phyloP scores from a whole-genome alignment of 2,329 filamentous ascomycete species.

The Penicillium sp. region DNA sequence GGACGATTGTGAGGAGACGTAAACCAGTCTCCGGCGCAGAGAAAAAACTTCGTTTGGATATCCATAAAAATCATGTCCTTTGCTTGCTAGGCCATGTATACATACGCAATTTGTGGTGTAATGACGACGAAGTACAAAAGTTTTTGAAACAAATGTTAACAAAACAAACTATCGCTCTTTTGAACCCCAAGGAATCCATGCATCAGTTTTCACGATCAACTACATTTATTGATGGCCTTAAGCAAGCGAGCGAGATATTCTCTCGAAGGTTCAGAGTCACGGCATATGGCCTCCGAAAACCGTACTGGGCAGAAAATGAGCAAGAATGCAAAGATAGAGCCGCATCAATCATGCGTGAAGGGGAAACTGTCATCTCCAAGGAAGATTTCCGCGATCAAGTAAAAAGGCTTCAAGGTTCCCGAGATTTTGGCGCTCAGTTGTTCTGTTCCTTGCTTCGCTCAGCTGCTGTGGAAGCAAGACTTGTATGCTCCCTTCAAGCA shows the following conservation, averaged over 20 bases:
- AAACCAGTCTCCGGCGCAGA: constrained; percentile 56
- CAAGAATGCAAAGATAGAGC: constrained; percentile 57
- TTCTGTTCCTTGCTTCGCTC: constrained; percentile 83
- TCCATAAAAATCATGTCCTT: constrained; percentile 84
- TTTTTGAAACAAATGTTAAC: constrained; percentile 62
- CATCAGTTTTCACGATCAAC: constrained; percentile 73
- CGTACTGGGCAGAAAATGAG: constrained; percentile 70
- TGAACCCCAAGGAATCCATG: constrained; percentile 65
- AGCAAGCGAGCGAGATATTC: constrained; percentile 65
- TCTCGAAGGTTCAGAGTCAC: constrained; percentile 66
- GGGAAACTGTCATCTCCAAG: constrained; percentile 65
- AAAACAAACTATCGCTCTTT: constrained; percentile 60
- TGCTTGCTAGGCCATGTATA: constrained; percentile 76
- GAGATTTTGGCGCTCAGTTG: constrained; percentile 84
- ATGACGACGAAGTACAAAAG: constrained; percentile 65
- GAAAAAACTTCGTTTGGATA: constrained; percentile 60
- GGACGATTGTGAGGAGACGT: constrained; percentile 33
- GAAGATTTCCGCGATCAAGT: constrained; percentile 72
- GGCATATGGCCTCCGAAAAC: constrained; percentile 63
- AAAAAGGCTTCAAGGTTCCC: constrained; percentile 67
- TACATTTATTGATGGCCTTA: constrained; percentile 74
- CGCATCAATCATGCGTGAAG: constrained; percentile 57
- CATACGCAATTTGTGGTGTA: constrained; percentile 83
- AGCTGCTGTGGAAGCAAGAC: constrained; percentile 73
- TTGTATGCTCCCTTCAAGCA: constrained; percentile 87